Percentiles rank a stretch among this genome's conserved stretches.
Conservation (phyloP, 192 early-diverging fungal species). For the Fimicolochytrium jonesii region DNA sequence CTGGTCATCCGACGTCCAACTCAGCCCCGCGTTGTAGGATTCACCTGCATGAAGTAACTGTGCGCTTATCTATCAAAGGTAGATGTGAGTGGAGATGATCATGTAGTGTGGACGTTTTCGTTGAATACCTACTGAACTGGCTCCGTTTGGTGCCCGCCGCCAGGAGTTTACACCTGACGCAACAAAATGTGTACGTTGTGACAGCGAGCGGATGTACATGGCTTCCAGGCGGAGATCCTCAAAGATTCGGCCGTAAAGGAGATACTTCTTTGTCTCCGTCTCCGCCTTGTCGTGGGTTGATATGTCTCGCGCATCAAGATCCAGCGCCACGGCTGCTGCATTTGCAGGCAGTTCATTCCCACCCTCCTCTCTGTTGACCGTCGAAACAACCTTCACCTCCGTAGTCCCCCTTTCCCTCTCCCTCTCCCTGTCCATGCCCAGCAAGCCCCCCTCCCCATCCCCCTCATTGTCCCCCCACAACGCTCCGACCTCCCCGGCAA, state of each 20-base stretch:
- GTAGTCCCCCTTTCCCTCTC: not conserved
- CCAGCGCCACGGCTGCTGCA: too few species aligned
- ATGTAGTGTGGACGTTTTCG: not conserved
- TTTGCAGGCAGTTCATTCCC: not conserved
- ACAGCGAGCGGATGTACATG: constrained; percentile 53
- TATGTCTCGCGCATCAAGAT: too few species aligned
- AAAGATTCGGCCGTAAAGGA: constrained; percentile 72
- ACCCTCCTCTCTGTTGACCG: not conserved
- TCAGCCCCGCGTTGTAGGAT: constrained; percentile 72
- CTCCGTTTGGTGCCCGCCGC: not conserved
- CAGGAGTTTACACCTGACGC: constrained; percentile 62
- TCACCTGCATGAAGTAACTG: constrained; percentile 67
- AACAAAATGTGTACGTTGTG: constrained; percentile 49
- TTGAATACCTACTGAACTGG: constrained; percentile 12
- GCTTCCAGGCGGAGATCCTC: constrained; percentile 66
- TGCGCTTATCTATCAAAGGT: constrained; percentile 43
- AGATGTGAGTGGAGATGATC: not conserved
- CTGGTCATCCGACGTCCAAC: constrained; percentile 70
- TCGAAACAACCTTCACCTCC: not conserved
- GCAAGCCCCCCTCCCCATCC: not conserved
- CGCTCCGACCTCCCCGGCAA: constrained; percentile 22
- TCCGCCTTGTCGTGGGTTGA: not conserved
- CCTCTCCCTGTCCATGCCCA: not conserved
- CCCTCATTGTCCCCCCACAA: not conserved
- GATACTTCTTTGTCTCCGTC: constrained; percentile 35